These are phyloP conservation scores for Castanospermum australe DNA, from an alignment of 306 rosid species.

Conservation along the genomic window DNA sequence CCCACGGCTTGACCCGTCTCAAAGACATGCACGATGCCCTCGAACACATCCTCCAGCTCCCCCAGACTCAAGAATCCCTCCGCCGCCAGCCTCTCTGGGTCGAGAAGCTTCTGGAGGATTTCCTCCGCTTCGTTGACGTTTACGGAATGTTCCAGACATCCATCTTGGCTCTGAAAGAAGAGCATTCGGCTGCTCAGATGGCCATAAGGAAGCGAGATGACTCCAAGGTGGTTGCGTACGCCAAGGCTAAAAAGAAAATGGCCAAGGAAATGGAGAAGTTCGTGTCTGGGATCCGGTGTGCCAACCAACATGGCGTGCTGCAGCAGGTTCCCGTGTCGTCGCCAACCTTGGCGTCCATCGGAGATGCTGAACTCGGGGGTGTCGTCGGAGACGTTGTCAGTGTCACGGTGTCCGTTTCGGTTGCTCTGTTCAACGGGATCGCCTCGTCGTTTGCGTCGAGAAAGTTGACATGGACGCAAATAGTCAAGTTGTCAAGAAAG, in stretches of 20 bases:
- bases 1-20: conserved; percentile 57
- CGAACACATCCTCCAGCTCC: conserved; percentile 70
- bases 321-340: not conserved
- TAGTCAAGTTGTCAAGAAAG: conserved; percentile 38
- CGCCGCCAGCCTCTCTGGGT: conserved; percentile 53
- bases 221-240: conserved; percentile 36
- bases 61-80: conserved; percentile 71
- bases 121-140: conserved; percentile 68
- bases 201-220: conserved; percentile 64
- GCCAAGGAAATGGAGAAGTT: conserved; percentile 57
- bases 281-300: conserved; percentile 40
- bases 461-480: conserved; percentile 44
- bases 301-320: not conserved
- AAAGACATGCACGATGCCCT: conserved; percentile 58
- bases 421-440: conserved; percentile 50
- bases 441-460: conserved; percentile 40
- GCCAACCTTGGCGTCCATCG: conserved; percentile 14
- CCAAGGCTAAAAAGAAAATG: conserved; percentile 47
- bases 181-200: conserved; percentile 69
- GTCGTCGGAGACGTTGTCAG: conserved; percentile 52
- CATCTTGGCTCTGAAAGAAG: conserved; percentile 49
- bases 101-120: conserved; percentile 69
- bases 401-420: conserved; percentile 44
- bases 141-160: conserved; percentile 76
- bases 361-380: conserved; percentile 47